phyloP scores from a whole-genome alignment of 805 yeast species.

The Brettanomyces bruxellensis region DNA sequence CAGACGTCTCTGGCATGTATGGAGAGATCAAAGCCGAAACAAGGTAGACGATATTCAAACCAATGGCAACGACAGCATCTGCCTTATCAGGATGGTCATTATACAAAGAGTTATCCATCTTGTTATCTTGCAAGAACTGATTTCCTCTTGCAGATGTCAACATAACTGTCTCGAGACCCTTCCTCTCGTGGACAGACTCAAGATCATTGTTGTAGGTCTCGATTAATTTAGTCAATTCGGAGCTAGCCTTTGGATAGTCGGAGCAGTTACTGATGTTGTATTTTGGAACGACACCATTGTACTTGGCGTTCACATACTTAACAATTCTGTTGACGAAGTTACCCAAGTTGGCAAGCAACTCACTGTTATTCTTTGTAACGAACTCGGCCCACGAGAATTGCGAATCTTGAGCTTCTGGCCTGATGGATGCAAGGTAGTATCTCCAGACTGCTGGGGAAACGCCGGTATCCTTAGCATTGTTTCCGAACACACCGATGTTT shows the following conservation, averaged over 20 bases:
- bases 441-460: conserved; percentile 93
- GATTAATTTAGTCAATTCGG: conserved; percentile 58
- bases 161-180: conserved; percentile 90
- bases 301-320: conserved; percentile 84
- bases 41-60: conserved; percentile 78
- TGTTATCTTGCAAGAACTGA: conserved; percentile 90
- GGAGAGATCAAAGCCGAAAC: conserved; percentile 81
- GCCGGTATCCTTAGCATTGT: conserved; percentile 92
- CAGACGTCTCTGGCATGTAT: conserved; percentile 79
- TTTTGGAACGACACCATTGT: conserved; percentile 80
- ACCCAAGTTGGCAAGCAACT: conserved; percentile 91
- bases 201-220: conserved; percentile 55
- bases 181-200: conserved; percentile 75
- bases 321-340: conserved; percentile 91
- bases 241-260: conserved; percentile 34
- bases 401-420: conserved; percentile 95
- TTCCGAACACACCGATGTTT: conserved; percentile 96
- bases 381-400: conserved; percentile 97
- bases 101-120: conserved; percentile 81
- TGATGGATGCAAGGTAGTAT: conserved; percentile 81
- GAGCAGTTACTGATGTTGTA: conserved; percentile 42
- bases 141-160: conserved; percentile 87
- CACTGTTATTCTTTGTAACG: conserved; percentile 88
- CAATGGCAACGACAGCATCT: conserved; percentile 89
- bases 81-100: conserved; percentile 68